These are phyloP conservation scores for Fomitopsis pulvina DNA, from an alignment of 768 basidiomycete species.

Conservation along the genomic window DNA sequence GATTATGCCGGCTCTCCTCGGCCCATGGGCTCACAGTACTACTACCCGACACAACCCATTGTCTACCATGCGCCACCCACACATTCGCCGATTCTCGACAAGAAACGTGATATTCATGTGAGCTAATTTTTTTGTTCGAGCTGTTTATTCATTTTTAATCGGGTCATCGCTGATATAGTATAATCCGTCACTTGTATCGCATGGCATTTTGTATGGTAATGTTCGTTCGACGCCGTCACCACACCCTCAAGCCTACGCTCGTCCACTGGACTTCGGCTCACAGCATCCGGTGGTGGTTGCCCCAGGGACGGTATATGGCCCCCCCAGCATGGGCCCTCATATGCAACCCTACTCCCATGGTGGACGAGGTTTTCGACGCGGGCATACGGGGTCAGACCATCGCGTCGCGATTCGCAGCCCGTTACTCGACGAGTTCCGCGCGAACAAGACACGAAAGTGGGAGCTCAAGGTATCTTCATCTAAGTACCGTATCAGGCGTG, in stretches of 20 bases:
- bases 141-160: conserved; percentile 1
- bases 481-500: too few species aligned
- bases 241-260: conserved; percentile 37
- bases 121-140: neutral
- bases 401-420: conserved; percentile 50
- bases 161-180: neutral
- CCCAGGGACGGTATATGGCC: conserved; percentile 40
- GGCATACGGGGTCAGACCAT: conserved; percentile 26
- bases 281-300: conserved; percentile 41
- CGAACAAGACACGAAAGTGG: conserved; percentile 77
- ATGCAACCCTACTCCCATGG: conserved; percentile 22
- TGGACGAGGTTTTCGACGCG: conserved; percentile 39
- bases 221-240: conserved; percentile 38
- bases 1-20: conserved; percentile 46
- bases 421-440: conserved; percentile 79
- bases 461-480: conserved; percentile 66
- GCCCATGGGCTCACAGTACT: conserved; percentile 50
- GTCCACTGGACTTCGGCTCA: conserved; percentile 40
- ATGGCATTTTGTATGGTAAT: conserved; percentile 35
- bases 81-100: conserved; percentile 53
- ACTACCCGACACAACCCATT: conserved; percentile 50
- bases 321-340: conserved; percentile 22
- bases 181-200: conserved; percentile 22
- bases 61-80: conserved; percentile 48
- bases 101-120: conserved; percentile 56